Conservation (phyloP, 1,139 yeast species). For the Candida neerlandica region DNA sequence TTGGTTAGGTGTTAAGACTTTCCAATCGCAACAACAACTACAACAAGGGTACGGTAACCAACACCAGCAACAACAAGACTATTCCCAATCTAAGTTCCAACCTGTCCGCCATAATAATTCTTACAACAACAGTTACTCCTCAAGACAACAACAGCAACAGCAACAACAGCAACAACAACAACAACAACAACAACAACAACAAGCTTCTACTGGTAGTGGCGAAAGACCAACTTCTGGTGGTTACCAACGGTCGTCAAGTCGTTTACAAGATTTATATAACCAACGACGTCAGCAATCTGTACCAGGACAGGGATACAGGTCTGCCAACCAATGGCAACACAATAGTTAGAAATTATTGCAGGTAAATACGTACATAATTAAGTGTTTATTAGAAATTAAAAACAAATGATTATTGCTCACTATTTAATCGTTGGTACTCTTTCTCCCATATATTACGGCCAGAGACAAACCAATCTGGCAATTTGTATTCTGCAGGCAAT, state of each 20-base stretch:
- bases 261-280: slow-evolving; percentile 47
- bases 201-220: background rate
- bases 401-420: background rate
- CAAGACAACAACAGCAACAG: slow-evolving; percentile 19
- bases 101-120: slow-evolving; percentile 31
- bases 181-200: slow-evolving; percentile 11
- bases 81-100: slow-evolving; percentile 22
- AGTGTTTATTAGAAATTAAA: background rate
- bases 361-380: background rate
- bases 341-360: background rate
- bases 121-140: slow-evolving; percentile 26
- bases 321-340: slow-evolving; percentile 6
- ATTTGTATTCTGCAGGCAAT: slow-evolving; percentile 60
- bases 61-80: slow-evolving; percentile 10
- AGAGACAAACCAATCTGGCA: slow-evolving; percentile 72
- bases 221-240: slow-evolving; percentile 16
- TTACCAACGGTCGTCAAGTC: slow-evolving; percentile 37
- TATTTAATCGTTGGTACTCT: slow-evolving; percentile 17
- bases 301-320: slow-evolving; percentile 39
- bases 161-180: slow-evolving; percentile 17
- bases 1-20: slow-evolving; percentile 42
- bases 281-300: slow-evolving; percentile 46
- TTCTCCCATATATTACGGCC: slow-evolving; percentile 68
- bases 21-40: slow-evolving; percentile 12
- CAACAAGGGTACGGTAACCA: slow-evolving; percentile 8